Evolutionary conservation across 306 rosid species (phyloP).

Genomic region (Comarum palustre): DNA sequence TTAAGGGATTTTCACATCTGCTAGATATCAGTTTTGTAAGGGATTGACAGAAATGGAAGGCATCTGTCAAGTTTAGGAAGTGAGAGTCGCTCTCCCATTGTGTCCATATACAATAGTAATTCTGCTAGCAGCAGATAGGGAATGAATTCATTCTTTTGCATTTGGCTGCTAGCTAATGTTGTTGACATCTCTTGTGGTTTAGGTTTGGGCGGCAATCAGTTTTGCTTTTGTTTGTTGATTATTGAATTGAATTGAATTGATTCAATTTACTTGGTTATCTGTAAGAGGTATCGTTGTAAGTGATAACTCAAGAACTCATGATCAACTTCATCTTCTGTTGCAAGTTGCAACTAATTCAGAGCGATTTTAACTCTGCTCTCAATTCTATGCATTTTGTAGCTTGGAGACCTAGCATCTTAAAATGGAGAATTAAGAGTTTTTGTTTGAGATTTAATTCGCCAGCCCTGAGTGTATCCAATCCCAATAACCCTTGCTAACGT

Average conservation of each 20-base stretch:
- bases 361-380: neutral
- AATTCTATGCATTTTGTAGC: neutral
- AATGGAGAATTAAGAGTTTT: neutral
- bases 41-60: slow-evolving; percentile 27
- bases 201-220: slow-evolving; percentile 6
- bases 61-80: slow-evolving; percentile 30
- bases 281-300: neutral
- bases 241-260: neutral
- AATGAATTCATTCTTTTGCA: slow-evolving; percentile 22
- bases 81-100: slow-evolving; percentile 26
- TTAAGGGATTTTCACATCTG: slow-evolving; percentile 29
- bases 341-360: neutral
- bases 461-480: neutral
- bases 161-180: slow-evolving; percentile 9
- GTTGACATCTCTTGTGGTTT: slow-evolving; percentile 13
- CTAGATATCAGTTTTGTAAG: slow-evolving; percentile 15
- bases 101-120: slow-evolving; percentile 20
- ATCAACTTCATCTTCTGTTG: neutral
- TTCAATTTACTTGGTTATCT: neutral
- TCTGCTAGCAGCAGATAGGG: slow-evolving; percentile 31
- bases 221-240: neutral
- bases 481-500: neutral
- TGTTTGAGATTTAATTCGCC: neutral
- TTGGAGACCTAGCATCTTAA: neutral
- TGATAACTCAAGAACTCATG: neutral